phyloP scores from a whole-genome alignment of 176 grass and related monocot species.

The Oryza meridionalis region DNA sequence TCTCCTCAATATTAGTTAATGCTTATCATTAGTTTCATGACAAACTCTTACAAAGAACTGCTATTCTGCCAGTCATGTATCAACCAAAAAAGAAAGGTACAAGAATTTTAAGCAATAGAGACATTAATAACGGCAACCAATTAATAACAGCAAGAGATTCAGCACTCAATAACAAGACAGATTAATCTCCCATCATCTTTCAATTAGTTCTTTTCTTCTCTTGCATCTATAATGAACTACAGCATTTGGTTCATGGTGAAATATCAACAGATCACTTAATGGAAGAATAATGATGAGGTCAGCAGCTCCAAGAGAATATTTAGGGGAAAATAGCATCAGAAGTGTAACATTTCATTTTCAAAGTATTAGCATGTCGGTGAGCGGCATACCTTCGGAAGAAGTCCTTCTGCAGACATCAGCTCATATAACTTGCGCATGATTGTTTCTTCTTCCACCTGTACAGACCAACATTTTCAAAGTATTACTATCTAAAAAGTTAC shows the following conservation, averaged over 20 bases:
- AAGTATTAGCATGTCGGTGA: conserved; percentile 19
- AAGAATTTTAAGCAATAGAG: neutral
- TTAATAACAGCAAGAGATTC: neutral
- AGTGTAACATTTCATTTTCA: neutral
- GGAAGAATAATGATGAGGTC: conserved; percentile 7
- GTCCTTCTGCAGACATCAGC: conserved; percentile 62
- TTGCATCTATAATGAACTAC: neutral
- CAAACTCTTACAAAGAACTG: neutral
- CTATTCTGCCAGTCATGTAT: conserved; percentile 5
- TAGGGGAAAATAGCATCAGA: conserved; percentile 14
- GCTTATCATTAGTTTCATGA: neutral
- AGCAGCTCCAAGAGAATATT: conserved; percentile 10
- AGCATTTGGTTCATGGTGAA: conserved; percentile 12
- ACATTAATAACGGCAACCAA: neutral
- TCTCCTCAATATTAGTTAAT: neutral
- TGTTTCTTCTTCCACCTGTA: conserved; percentile 90
- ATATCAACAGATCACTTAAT: conserved; percentile 13
- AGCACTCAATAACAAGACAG: conserved; percentile 8
- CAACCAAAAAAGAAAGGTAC: neutral
- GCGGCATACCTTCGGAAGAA: conserved; percentile 70
- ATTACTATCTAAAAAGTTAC: conserved; percentile 36
- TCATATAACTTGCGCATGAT: conserved; percentile 82
- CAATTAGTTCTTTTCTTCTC: neutral
- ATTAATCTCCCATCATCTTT: neutral
- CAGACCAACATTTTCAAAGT: conserved; percentile 19